A percentile compares a stretch with the other conserved stretches of the same genome.
These are phyloP conservation scores for Parachlorella kessleri DNA, from an alignment of 139 green algal genomes.

Conservation along the genomic window DNA sequence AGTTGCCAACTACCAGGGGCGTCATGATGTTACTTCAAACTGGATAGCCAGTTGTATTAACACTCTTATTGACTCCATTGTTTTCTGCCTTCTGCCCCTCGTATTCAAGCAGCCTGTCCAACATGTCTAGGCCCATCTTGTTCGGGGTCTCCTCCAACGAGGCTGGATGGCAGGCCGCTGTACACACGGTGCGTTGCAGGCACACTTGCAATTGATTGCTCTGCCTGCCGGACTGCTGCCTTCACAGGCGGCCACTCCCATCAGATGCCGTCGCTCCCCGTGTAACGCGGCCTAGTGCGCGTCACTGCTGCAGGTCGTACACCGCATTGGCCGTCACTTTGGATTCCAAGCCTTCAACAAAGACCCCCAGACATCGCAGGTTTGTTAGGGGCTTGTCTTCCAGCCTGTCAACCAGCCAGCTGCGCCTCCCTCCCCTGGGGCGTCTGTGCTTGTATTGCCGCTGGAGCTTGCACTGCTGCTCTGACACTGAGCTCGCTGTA, in stretches of 20 bases:
- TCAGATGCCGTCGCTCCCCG: background rate
- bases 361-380: constrained; percentile 57
- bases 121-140: background rate
- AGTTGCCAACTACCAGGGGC: too few relatives aligned
- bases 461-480: too few relatives aligned
- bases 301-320: constrained; percentile 49
- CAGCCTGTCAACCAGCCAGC: background rate
- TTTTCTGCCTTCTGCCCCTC: background rate
- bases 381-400: background rate
- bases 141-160: constrained; percentile 33
- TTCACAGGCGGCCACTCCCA: background rate
- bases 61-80: background rate
- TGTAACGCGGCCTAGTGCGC: too few relatives aligned
- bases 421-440: constrained; percentile 35
- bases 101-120: background rate
- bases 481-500: too few relatives aligned
- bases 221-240: background rate
- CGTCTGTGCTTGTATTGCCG: too few relatives aligned
- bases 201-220: background rate
- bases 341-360: constrained; percentile 82
- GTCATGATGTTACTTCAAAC: too few relatives aligned
- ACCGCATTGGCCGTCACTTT: constrained; percentile 65
- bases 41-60: too few relatives aligned
- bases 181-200: constrained; percentile 34
- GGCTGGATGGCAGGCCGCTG: constrained; percentile 40